Evolutionary conservation across 371 early-diverging fungal species (phyloP).

Genomic region (Lichtheimia hyalospora): DNA sequence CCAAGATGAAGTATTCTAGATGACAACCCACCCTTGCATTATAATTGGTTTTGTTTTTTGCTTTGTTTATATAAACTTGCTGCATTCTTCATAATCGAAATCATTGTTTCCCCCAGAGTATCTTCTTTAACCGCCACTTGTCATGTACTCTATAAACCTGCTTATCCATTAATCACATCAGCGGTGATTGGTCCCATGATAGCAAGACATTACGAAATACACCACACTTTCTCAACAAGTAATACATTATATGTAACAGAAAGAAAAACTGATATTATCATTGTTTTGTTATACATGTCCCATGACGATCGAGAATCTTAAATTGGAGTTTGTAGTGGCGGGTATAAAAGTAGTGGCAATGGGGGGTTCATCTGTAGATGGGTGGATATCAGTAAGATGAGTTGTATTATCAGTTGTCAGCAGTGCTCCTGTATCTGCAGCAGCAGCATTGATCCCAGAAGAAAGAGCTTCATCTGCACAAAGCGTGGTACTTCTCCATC

Average conservation of each 20-base stretch:
- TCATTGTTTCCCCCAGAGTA: no score
- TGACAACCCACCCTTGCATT: not conserved
- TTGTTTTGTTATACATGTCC: conserved; percentile 36
- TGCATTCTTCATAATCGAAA: no score
- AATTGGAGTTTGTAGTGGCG: conserved; percentile 13
- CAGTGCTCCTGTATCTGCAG: not conserved
- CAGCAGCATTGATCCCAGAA: not conserved
- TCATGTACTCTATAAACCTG: no score
- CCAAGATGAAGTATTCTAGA: conserved; percentile 53
- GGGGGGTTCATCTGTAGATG: conserved; percentile 5
- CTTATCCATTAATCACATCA: no score
- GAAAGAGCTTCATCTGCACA: conserved; percentile 41
- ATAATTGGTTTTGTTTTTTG: not conserved
- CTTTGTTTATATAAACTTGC: not conserved
- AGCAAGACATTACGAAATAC: no score
- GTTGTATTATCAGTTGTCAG: conserved; percentile 6
- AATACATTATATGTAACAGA: no score
- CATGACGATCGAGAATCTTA: conserved; percentile 49
- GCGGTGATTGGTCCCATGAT: no score
- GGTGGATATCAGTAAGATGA: conserved; percentile 3
- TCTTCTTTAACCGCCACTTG: no score
- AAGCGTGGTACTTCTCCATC: conserved; percentile 56
- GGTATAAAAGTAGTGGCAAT: not conserved
- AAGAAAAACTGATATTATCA: not conserved
- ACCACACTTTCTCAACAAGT: no score